A percentile compares a stretch with the other conserved stretches of the same genome.
phyloP scores from a whole-genome alignment of 176 grass and related monocot species.

The Chrysopogon serrulatus region DNA sequence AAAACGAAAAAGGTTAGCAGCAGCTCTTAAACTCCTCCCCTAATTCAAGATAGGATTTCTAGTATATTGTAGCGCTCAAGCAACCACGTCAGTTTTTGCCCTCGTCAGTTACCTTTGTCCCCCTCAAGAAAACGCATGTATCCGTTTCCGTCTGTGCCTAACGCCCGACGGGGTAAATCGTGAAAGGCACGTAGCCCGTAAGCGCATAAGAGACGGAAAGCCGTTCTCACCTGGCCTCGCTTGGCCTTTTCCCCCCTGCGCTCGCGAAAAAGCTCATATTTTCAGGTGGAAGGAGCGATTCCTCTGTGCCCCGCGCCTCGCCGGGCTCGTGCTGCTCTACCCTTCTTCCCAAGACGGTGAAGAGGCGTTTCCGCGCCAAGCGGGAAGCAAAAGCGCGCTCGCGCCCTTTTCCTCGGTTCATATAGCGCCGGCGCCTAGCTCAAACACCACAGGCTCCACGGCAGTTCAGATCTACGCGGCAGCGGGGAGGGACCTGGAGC shows the following conservation, averaged over 20 bases:
- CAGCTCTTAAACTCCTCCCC: neutral
- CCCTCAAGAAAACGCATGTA: neutral
- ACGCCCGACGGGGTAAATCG: neutral
- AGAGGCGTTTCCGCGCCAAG: slow-evolving; percentile 25
- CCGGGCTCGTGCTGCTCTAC: slow-evolving; percentile 12
- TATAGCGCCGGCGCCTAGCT: slow-evolving; percentile 10
- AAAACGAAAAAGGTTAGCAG: neutral
- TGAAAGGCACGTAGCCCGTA: slow-evolving; percentile 13
- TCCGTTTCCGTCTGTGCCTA: neutral
- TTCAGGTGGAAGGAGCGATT: slow-evolving; percentile 16
- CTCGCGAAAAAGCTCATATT: slow-evolving; percentile 16
- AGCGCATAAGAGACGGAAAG: neutral
- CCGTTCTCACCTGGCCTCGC: neutral
- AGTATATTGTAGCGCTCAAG: neutral
- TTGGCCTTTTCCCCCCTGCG: neutral
- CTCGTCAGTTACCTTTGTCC: neutral
- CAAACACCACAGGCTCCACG: neutral
- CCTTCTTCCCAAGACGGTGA: slow-evolving; percentile 1
- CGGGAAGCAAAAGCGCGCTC: slow-evolving; percentile 6
- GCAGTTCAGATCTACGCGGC: slow-evolving; percentile 32
- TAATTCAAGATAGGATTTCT: too few species aligned
- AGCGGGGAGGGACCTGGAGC: neutral
- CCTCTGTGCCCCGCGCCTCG: slow-evolving; percentile 1
- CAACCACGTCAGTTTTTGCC: neutral
- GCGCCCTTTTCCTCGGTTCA: neutral